Evolutionary conservation across 805 yeast species (phyloP).

Genomic region (Candida methanosorbosa): DNA sequence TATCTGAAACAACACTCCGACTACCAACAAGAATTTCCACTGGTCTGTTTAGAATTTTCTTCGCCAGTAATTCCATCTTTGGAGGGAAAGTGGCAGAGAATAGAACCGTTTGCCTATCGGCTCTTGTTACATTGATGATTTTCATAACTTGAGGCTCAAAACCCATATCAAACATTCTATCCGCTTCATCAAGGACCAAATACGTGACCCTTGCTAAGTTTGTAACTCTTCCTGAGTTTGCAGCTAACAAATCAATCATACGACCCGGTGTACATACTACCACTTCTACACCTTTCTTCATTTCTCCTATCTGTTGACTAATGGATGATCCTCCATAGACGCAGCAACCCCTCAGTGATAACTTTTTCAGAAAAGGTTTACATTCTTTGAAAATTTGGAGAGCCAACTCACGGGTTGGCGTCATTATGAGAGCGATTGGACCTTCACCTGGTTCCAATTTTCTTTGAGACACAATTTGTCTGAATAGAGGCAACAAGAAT

Average conservation of each 20-base stretch:
- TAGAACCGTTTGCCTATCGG: conserved; percentile 81
- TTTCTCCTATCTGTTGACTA: conserved; percentile 69
- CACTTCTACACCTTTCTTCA: conserved; percentile 72
- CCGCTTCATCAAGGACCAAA: conserved; percentile 93
- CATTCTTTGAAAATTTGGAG: conserved; percentile 71
- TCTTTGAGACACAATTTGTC: conserved; percentile 75
- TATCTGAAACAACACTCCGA: conserved; percentile 71
- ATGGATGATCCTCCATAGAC: conserved; percentile 90
- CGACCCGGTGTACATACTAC: conserved; percentile 95
- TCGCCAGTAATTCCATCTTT: conserved; percentile 69
- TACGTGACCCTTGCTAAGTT: conserved; percentile 64
- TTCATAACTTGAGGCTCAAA: conserved; percentile 93
- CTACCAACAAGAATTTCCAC: conserved; percentile 76
- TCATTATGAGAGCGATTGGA: conserved; percentile 70
- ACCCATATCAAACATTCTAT: conserved; percentile 93
- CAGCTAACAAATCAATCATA: conserved; percentile 77
- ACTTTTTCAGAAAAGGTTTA: conserved; percentile 41
- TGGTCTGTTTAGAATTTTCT: conserved; percentile 53
- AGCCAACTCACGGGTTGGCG: conserved; percentile 93
- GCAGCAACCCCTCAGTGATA: conserved; percentile 52
- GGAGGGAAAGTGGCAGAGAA: conserved; percentile 93
- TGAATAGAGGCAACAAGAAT: conserved; percentile 71
- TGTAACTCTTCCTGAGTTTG: conserved; percentile 72
- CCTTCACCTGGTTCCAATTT: conserved; percentile 48
- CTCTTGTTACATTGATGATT: conserved; percentile 66